These are phyloP conservation scores for Lablab purpureus DNA, from an alignment of 306 rosid species.

Conservation along the genomic window DNA sequence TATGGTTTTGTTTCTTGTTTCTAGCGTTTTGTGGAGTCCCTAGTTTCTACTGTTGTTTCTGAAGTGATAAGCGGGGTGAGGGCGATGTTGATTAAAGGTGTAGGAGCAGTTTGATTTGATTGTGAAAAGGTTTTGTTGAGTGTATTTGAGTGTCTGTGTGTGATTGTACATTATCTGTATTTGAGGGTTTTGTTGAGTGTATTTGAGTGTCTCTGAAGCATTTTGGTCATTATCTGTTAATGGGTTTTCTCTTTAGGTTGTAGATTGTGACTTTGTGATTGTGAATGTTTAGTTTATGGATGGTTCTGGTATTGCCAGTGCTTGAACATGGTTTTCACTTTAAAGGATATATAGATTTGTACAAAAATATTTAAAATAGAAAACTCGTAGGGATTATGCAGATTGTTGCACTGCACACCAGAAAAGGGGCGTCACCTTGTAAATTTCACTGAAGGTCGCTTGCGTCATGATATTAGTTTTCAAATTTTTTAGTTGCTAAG, in stretches of 20 bases:
- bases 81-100: not conserved
- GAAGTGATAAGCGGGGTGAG: not conserved
- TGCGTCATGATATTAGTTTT: conserved; percentile 6
- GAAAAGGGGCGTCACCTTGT: not conserved
- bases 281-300: conserved; percentile 14
- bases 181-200: not conserved
- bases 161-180: no score
- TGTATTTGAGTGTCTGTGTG: conserved; percentile 4
- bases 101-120: not conserved
- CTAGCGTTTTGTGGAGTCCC: not conserved
- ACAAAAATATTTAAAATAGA: not conserved
- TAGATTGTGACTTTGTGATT: not conserved
- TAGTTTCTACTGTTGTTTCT: conserved; percentile 14
- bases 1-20: not conserved
- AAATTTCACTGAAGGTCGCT: conserved; percentile 8
- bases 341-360: not conserved
- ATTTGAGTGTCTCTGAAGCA: conserved; percentile 9
- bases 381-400: not conserved
- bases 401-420: not conserved
- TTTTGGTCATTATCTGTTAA: not conserved
- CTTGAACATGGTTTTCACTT: not conserved
- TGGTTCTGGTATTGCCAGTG: not conserved
- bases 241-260: not conserved
- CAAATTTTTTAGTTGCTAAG: conserved; percentile 16
- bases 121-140: not conserved